Base-by-base conservation (phyloP, 805 yeast genomes). In the Metschnikowia orientalis region DNA sequence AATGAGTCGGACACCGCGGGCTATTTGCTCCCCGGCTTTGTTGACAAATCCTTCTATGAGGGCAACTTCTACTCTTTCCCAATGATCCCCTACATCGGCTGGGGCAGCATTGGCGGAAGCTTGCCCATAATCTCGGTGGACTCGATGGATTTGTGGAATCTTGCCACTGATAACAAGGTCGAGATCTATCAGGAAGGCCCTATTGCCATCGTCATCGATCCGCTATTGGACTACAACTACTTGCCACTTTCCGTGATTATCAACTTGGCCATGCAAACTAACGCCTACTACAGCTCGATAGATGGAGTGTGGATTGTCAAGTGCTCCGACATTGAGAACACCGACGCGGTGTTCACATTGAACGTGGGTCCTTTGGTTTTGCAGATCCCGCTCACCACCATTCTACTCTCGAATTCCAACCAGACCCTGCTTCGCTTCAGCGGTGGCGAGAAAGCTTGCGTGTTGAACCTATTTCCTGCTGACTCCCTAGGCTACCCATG, bases 261-360 rank as follows among this genome's bases (percentile, higher is more conserved):
- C 31, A 74, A 73, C 44, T 55, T 83, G 18, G 86, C 89, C 0
- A 64, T 81, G 16, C 89, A 83, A 54, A 59, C 79, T 23, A 78
- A 79, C 47, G 90, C 90, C 0, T 72, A 67, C 41, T 83, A 74
- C 50, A 67, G 72, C 3, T 52, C 57, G 4, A 59, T 62, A 5
- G 48, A 64, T 5, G 61, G 59, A 15, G 47, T 68, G 11, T 83
- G 90, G 90, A 46, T 80, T 10, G 79, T 79, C 9, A 71, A 71
- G 37, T 83, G 92, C 58, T 57, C 69, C 8, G 44, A 48, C 19
- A 57, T 80, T 10, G 68, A 65, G 1, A 46, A 56, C 4, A 45
- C 69, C 6, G 54, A 68, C 15, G 87, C 85, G 2, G 57, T 69
- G 0, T 34, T 83, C 6, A 64, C 69, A 29, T 71, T 81, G 49